Evolutionary conservation across 306 rosid species (phyloP), one percentile per base, ranked within the genome.

Genomic region (Dalbergia oliveri): DNA sequence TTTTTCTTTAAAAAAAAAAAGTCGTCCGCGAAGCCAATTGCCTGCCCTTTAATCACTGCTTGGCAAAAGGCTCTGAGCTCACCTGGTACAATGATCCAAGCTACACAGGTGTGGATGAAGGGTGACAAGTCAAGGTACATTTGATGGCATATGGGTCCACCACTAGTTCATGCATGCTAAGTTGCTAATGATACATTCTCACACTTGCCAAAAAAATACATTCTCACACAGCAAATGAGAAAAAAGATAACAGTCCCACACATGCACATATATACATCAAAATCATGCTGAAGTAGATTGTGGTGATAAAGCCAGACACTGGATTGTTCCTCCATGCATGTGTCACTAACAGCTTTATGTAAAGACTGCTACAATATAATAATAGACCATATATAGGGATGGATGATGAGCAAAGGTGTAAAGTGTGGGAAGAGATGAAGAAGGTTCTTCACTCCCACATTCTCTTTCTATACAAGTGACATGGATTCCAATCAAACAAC

Each of bases 291-390:
- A 82, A 73, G 78, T 69, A 49, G 39, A 59, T 31, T 79, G 87
- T 65, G 85, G 76, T 73, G 84, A 59, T 85, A 89, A 89, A 91
- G 89, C 76, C 4, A 79, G 86, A 89, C 92, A 86, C 58, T 88
- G 92, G 92, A 86, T 83, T 86, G 70, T 89, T 89, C 90, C 79
- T 73, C 84, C 86, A 31, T 88, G 81, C 85, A 83, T 82, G 34
- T 81, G 84, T 90, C 89, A 78, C 77, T 69, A 35, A 54, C 81
- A 60, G 14, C 83, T 83, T 66, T 83, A 56, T 49, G 35, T 31
- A 77, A 77, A 82, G 31, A 60, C 33, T 34, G 63, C 43, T 41
- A 64, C 16, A 4, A 26, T 26, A 26, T 26, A 26, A 26, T 12
- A 31, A 4, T 37, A 37, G 41, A 37, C 41, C 8, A 4, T 5